Evolutionary conservation across 441 rosid genomes (phyloP), one percentile per base, ranked within the genome.

Genomic region (Metrosideros polymorpha): DNA sequence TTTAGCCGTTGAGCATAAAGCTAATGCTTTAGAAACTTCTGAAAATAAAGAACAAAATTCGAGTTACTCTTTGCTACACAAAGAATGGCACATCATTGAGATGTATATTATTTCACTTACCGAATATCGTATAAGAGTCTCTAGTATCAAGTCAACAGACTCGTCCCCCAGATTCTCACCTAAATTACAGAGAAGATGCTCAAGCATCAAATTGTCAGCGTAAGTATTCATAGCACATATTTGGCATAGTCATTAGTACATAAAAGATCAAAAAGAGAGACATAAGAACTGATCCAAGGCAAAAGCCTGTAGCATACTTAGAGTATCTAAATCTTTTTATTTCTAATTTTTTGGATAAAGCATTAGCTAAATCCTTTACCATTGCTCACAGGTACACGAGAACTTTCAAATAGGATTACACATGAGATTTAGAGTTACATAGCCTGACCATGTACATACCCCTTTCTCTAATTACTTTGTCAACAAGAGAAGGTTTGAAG

Each of bases 391-490:
- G 25, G 43, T 30, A 83, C 13, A 10, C 19, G 9, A 83, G 59
- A 32, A 52, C 13, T 22, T 49, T 55, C 32, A 51, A 83, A 83
- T 32, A 83, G 61, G 29, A 83, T 18, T 32, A 39, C 47, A 71
- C 47, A 6, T 71, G 79, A 71, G 24, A 71, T 71, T 71, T 22
- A 32, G 29, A 22, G 59, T 27, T 39, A 29, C 51, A n/a, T 39
- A 30, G 13, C 22, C 45, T 83, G 35, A 30, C 82, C 6, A 3
- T 66, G 17, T 29, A 30, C 84, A 12, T 84, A 88, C 89, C 89
- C 83, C 95, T 95, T 89, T 95, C 97, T 85, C 92, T 90, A 83
- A 97, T 92, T 45, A 89, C 97, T 93, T 91, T 94, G 89, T 95
- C 93, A 24, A 94, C 94, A 88, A 92, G 95, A 87, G 94, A 89